Evolutionary conservation across 495 filamentous ascomycete species (phyloP), one percentile per base, ranked within the genome.

Genomic region (Chaetomidium leptoderma): DNA sequence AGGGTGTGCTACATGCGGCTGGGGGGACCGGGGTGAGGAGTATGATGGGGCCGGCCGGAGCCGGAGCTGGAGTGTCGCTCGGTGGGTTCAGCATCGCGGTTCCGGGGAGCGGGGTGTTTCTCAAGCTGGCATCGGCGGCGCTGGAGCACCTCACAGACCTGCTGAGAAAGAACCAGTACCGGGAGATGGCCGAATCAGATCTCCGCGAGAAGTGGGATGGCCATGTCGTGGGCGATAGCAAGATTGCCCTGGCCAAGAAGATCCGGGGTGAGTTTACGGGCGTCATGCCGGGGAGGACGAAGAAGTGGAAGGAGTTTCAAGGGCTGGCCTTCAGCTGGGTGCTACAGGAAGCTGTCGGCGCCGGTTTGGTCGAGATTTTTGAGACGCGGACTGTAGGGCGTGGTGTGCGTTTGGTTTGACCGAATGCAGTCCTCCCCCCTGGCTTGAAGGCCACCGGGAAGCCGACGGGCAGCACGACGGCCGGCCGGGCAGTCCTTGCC

Each of bases 121-220:
- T 95, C 24, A 84, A 85, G 59, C 78, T 96, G n/a, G 72, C 89
- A 0, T 75, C 79, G 16, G 71, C 74, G 23, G 86, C 87, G 21
- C 82, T 90, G 21, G 74, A 78, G 11, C 87, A 91, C 67, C 69
- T 96, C 0, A 58, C 87, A 7, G 68, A 78, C 16, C 70, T 95
- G 39, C 73, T 95, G 4, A 71, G 73, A n/a, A 86, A 85, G 73
- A 82, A 84, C 0, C 76, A 72, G 48, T 84, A 75, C 65, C 73
- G 78, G 48, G 88, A 92, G 70, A 81, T 79, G 3, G 86, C 90
- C 6, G 71, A 90, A 57, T 68, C 75, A 24, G 67, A 87, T 23
- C 77, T 96, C 5, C 79, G 78, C 17, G 89, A 93, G 66, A 82
- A 84, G 5, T 96, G 91, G 90, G 85, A 95, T 47, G 91, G 90